Percentiles rank a stretch among this genome's conserved stretches.
Conservation (phyloP, 163 green algal genomes). For the Chlamydomonas reinhardtii region DNA sequence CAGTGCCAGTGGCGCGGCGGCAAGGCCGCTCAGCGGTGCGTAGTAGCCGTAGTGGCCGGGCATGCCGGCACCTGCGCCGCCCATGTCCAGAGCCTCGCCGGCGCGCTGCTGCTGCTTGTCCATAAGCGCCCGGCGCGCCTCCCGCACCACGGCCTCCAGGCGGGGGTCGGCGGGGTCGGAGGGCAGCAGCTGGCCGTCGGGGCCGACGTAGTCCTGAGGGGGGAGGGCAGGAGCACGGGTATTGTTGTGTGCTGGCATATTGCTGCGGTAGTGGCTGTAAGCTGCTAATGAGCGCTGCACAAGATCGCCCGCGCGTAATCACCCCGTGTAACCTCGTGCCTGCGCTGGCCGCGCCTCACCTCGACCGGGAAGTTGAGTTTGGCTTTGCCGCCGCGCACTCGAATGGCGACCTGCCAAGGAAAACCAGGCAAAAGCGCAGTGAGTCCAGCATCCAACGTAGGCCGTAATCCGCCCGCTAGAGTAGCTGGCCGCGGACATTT, state of each 20-base stretch:
- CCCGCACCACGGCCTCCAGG: constrained; percentile 19
- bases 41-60: no score
- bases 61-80: background rate
- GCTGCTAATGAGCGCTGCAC: no score
- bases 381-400: constrained; percentile 7
- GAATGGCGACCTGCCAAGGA: constrained; percentile 19
- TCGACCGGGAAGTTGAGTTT: constrained; percentile 40
- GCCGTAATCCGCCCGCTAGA: no score
- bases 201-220: constrained; percentile 28
- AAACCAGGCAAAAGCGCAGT: background rate
- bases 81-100: background rate
- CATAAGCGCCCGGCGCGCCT: constrained; percentile 8
- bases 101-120: constrained; percentile 21
- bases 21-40: no score
- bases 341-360: background rate
- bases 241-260: no score
- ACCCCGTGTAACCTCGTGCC: background rate
- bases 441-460: no score
- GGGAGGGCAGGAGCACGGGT: no score
- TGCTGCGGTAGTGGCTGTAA: no score
- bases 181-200: constrained; percentile 10
- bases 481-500: no score
- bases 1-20: no score
- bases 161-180: background rate
- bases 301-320: no score